Evolutionary conservation across 2,329 filamentous ascomycete genomes (phyloP).

Genomic region (Sclerotinia spermophila): DNA sequence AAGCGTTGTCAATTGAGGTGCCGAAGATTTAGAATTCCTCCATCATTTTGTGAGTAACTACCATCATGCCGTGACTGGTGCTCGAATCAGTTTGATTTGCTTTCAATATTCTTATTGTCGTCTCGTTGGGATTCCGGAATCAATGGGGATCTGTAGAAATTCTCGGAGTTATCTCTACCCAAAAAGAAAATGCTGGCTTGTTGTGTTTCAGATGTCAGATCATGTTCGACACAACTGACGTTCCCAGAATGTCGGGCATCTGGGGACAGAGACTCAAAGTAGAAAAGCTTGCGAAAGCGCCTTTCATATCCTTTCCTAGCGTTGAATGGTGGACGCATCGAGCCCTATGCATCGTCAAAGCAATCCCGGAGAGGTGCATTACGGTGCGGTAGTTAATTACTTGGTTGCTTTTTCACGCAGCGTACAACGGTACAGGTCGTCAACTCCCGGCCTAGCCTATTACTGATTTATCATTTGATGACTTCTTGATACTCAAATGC

Average conservation of each 20-base stretch:
- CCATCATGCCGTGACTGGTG: not conserved
- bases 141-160: not conserved
- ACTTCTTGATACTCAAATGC: not conserved
- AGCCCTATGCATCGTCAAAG: constrained; percentile 4
- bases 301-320: not conserved
- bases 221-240: not conserved
- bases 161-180: not conserved
- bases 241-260: not conserved
- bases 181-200: not conserved
- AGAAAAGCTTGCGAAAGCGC: constrained; percentile 6
- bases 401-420: not conserved
- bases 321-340: not conserved
- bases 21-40: not conserved
- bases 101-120: not conserved
- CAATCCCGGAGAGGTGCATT: not conserved
- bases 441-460: not conserved
- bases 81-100: not conserved
- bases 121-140: not conserved
- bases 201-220: not conserved
- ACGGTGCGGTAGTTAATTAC: not conserved
- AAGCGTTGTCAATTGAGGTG: not conserved
- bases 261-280: not conserved
- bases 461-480: not conserved
- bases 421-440: not conserved
- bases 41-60: not conserved